These are phyloP conservation scores for Helotiales sp. DNA, from an alignment of 2,329 filamentous ascomycete species.

Conservation along the genomic window DNA sequence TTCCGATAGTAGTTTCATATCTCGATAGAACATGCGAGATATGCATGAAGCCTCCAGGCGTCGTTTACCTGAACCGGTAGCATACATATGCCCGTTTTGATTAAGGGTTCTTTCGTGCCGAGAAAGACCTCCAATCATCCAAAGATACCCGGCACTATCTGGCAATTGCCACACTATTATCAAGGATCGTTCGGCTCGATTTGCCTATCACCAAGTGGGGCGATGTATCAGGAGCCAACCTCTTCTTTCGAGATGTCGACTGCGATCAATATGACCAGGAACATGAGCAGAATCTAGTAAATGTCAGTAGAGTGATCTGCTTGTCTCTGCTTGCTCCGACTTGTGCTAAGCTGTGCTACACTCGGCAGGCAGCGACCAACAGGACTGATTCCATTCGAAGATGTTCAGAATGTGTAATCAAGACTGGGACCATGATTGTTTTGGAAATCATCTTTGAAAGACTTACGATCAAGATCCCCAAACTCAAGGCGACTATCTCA, in stretches of 20 bases:
- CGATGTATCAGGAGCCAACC: constrained; percentile 1
- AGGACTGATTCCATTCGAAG: too few species aligned
- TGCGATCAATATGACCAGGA: constrained; percentile 30
- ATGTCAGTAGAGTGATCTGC: too few species aligned
- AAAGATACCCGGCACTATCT: constrained; percentile 18
- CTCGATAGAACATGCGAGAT: constrained; percentile 13
- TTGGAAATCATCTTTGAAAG: too few species aligned
- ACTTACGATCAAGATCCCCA: constrained; percentile 49
- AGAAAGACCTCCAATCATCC: constrained; percentile 17
- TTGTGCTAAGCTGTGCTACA: too few species aligned
- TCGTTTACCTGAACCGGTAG: constrained; percentile 8
- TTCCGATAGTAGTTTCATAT: constrained; percentile 13
- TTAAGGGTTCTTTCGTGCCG: constrained; percentile 10
- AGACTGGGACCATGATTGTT: too few species aligned
- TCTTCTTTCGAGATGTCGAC: constrained; percentile 34
- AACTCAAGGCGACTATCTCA: constrained; percentile 53
- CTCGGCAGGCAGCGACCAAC: too few species aligned
- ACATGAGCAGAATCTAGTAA: constrained; percentile 28
- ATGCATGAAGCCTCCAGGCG: constrained; percentile 4
- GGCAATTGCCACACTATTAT: constrained; percentile 15
- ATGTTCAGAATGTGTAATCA: too few species aligned
- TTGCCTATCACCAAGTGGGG: constrained; percentile 13
- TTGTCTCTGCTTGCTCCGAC: too few species aligned
- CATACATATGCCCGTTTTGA: constrained; percentile 3
- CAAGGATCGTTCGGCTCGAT: constrained; percentile 17